Evolutionary conservation across 306 rosid species (phyloP).

Genomic region (Albizia julibrissin): DNA sequence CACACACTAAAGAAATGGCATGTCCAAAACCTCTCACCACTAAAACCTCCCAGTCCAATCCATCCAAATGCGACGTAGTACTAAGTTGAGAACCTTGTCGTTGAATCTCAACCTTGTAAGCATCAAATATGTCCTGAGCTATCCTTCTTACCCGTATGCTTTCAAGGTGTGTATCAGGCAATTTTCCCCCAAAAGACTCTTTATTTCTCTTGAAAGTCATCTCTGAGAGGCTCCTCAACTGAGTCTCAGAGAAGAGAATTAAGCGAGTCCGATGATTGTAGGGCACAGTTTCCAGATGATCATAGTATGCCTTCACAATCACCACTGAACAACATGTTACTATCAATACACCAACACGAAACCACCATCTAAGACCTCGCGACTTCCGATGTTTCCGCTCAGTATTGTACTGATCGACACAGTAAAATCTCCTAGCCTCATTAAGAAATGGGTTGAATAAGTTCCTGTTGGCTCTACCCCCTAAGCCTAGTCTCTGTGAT

Average conservation of each 20-base stretch:
- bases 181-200: constrained; percentile 46
- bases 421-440: constrained; percentile 60
- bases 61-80: constrained; percentile 62
- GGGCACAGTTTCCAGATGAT: constrained; percentile 65
- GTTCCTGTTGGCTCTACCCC: constrained; percentile 26
- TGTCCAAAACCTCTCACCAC: constrained; percentile 67
- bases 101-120: constrained; percentile 44
- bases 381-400: constrained; percentile 48
- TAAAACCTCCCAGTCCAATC: constrained; percentile 81
- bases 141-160: constrained; percentile 71
- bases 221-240: constrained; percentile 70
- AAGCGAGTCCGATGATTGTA: constrained; percentile 69
- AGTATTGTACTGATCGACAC: constrained; percentile 53
- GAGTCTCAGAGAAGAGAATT: constrained; percentile 48
- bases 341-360: constrained; percentile 34
- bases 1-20: constrained; percentile 72
- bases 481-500: neutral
- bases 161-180: constrained; percentile 75
- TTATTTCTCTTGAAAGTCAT: constrained; percentile 54
- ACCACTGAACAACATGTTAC: constrained; percentile 60
- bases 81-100: constrained; percentile 42
- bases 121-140: constrained; percentile 58
- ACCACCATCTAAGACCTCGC: constrained; percentile 67
- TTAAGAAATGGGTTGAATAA: constrained; percentile 27
- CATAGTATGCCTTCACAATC: constrained; percentile 51